These are phyloP conservation scores for Actinomortierella ambigua DNA, from an alignment of 371 early-diverging fungal species.

Conservation along the genomic window DNA sequence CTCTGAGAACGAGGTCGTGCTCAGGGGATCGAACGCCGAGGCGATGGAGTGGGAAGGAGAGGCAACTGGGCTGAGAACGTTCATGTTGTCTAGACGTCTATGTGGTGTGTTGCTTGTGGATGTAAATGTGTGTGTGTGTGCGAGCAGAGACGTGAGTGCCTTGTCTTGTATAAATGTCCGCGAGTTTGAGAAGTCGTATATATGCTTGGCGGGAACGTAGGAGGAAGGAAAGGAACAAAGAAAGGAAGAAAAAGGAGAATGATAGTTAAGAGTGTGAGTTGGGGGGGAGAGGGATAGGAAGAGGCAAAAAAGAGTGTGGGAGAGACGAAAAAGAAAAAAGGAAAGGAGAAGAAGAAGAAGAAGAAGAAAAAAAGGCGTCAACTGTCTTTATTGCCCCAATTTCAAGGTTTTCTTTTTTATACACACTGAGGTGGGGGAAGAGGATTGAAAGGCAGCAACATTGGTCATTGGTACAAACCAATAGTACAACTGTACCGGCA, in stretches of 20 bases:
- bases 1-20: conserved; percentile 3
- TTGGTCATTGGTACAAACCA: too few species aligned
- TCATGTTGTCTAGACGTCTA: conserved; percentile 9
- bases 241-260: neutral
- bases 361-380: neutral
- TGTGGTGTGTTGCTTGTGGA: neutral
- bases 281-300: neutral
- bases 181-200: too few species aligned
- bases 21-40: neutral
- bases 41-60: conserved; percentile 15
- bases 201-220: neutral
- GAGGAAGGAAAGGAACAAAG: neutral
- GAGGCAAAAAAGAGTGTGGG: neutral
- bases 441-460: too few species aligned
- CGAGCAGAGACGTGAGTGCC: too few species aligned
- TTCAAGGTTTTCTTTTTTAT: neutral
- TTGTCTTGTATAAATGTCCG: too few species aligned
- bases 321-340: neutral
- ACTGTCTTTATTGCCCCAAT: conserved; percentile 2
- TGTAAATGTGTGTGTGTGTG: conserved; percentile 1
- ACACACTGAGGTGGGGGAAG: too few species aligned
- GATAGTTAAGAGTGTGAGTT: conserved; percentile 5
- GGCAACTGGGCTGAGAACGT: conserved; percentile 27
- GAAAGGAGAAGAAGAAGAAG: neutral
- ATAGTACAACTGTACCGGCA: too few species aligned